Evolutionary conservation across 176 grass and related monocot genomes (phyloP).

Genomic region (Guadua angustifolia): DNA sequence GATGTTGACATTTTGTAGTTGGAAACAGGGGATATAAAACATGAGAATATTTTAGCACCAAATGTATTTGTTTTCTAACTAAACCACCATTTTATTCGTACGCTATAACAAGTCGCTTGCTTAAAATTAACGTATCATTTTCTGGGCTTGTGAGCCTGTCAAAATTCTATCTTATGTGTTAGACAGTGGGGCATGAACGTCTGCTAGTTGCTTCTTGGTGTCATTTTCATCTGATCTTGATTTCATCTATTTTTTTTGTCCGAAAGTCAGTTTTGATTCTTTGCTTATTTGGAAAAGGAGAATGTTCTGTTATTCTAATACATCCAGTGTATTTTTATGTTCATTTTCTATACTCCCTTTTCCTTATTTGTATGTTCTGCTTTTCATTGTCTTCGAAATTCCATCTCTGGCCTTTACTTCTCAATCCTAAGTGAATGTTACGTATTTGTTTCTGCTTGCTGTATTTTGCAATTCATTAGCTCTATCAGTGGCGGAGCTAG

Average conservation of each 20-base stretch:
- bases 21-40: not conserved
- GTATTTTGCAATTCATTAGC: not conserved
- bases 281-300: not conserved
- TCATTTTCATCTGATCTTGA: constrained; percentile 5
- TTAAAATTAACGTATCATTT: not conserved
- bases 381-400: not conserved
- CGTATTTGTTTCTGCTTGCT: constrained; percentile 4
- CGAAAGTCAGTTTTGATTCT: constrained; percentile 2
- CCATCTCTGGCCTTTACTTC: not conserved
- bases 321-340: not conserved
- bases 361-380: not conserved
- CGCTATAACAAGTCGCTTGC: not conserved
- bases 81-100: not conserved
- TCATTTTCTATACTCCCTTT: not conserved
- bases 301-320: constrained; percentile 6
- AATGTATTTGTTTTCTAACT: not conserved
- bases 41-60: not conserved
- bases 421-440: not conserved
- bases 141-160: not conserved
- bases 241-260: constrained; percentile 7
- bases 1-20: not conserved
- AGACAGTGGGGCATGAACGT: not conserved
- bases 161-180: constrained; percentile 14
- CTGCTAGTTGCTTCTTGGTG: not conserved
- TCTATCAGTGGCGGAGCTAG: not conserved